Conservation (phyloP, 2,329 filamentous ascomycete species). For the Stagonosporopsis tanaceti region DNA sequence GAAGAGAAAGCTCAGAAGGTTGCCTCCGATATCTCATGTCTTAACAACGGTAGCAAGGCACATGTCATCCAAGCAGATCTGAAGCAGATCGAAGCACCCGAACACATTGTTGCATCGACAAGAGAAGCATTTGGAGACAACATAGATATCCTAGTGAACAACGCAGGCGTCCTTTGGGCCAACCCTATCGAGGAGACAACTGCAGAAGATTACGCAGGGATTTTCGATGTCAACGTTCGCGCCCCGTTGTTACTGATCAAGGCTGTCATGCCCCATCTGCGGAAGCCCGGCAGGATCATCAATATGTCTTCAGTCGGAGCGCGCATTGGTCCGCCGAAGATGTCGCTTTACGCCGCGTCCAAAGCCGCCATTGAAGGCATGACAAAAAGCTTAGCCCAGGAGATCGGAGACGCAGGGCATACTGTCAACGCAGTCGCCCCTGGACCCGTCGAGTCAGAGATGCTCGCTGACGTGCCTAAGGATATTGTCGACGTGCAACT, state of each 20-base stretch:
- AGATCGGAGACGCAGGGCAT: conserved; percentile 64
- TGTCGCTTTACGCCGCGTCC: conserved; percentile 63
- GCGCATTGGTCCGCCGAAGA: conserved; percentile 55
- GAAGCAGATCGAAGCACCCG: conserved; percentile 41
- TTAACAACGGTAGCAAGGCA: conserved; percentile 48
- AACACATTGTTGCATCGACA: conserved; percentile 50
- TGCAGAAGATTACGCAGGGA: conserved; percentile 59
- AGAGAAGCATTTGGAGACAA: conserved; percentile 48
- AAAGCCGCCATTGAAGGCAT: conserved; percentile 69
- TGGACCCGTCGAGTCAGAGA: conserved; percentile 66
- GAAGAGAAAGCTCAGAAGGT: conserved; percentile 43
- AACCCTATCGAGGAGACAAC: conserved; percentile 46
- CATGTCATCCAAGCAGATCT: conserved; percentile 54
- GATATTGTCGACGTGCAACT: conserved; percentile 60
- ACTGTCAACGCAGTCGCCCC: conserved; percentile 69
- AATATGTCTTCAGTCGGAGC: conserved; percentile 66
- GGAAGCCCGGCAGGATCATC: conserved; percentile 61
- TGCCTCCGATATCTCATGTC: conserved; percentile 44
- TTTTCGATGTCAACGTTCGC: conserved; percentile 67
- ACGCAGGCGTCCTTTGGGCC: conserved; percentile 46
- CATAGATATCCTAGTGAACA: conserved; percentile 57
- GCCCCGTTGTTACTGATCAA: conserved; percentile 63
- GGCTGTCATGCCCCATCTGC: conserved; percentile 61
- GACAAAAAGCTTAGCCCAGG: conserved; percentile 66
- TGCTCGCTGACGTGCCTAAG: conserved; percentile 62